Percentiles rank a stretch among this genome's conserved stretches.
Evolutionary conservation across 495 filamentous ascomycete genomes (phyloP).

Genomic region (Parachaetomium inaequale): DNA sequence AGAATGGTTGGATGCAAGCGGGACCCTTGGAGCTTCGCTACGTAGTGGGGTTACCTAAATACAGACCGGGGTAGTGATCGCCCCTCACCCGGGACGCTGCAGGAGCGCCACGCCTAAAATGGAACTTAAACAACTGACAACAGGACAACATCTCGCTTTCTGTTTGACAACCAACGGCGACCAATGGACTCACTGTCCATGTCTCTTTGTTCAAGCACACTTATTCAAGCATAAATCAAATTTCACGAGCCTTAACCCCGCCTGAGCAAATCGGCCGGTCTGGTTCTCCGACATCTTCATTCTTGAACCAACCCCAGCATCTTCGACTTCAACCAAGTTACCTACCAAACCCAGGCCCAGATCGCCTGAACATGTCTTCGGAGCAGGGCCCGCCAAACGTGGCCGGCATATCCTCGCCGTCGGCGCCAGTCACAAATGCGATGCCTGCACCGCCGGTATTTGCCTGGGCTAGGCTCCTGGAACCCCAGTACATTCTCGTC

Average conservation of each 20-base stretch:
- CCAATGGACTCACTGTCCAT: neutral
- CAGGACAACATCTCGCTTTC: neutral
- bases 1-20: neutral
- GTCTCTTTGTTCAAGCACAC: neutral
- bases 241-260: neutral
- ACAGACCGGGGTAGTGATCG: neutral
- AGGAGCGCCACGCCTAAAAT: slow-evolving; percentile 1
- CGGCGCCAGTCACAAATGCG: slow-evolving; percentile 1
- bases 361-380: slow-evolving; percentile 18
- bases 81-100: neutral
- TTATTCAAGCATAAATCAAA: neutral
- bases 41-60: neutral
- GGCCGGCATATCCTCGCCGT: neutral
- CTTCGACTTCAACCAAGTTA: neutral
- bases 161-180: neutral
- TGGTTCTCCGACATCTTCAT: neutral
- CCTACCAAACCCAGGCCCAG: neutral
- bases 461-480: slow-evolving; percentile 44
- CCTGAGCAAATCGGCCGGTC: neutral
- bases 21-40: neutral
- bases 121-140: neutral
- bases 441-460: slow-evolving; percentile 2
- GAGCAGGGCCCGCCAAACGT: slow-evolving; percentile 8
- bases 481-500: slow-evolving; percentile 43
- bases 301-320: neutral